Percentiles rank a stretch among this genome's conserved stretches.
These are phyloP conservation scores for Sinapis alba DNA, from an alignment of 441 rosid genomes.

Conservation along the genomic window DNA sequence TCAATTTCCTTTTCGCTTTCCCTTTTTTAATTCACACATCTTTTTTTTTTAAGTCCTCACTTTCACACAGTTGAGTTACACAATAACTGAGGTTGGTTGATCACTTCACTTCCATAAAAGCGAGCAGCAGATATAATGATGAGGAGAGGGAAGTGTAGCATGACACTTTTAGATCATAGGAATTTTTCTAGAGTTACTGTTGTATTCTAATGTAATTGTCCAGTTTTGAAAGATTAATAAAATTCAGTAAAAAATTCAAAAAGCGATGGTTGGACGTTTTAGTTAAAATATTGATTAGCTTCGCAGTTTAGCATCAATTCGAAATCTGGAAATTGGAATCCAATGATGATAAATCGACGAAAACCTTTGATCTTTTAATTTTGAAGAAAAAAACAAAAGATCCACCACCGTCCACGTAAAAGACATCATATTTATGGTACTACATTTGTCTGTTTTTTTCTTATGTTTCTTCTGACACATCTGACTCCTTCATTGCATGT, in stretches of 20 bases:
- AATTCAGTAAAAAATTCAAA: no score
- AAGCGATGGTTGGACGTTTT: no score
- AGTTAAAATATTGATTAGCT: neutral
- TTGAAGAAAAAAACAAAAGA: neutral
- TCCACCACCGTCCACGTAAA: neutral
- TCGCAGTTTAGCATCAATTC: neutral
- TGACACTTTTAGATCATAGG: no score
- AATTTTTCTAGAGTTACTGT: no score
- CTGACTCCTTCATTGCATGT: no score
- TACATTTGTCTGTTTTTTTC: neutral
- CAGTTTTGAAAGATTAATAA: no score
- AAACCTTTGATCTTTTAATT: neutral
- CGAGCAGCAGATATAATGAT: no score
- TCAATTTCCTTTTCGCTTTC: constrained; percentile 17
- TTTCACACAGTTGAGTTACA: constrained; percentile 29
- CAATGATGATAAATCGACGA: neutral
- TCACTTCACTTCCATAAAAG: constrained; percentile 19
- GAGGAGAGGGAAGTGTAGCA: no score
- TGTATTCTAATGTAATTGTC: no score
- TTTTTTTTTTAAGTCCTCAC: no score
- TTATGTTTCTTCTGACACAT: neutral
- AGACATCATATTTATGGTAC: neutral
- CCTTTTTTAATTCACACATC: constrained; percentile 18
- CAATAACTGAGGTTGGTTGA: constrained; percentile 19
- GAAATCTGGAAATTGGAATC: no score